Conservation (phyloP, 176 grass and related monocot species). For the Carex scoparia region DNA sequence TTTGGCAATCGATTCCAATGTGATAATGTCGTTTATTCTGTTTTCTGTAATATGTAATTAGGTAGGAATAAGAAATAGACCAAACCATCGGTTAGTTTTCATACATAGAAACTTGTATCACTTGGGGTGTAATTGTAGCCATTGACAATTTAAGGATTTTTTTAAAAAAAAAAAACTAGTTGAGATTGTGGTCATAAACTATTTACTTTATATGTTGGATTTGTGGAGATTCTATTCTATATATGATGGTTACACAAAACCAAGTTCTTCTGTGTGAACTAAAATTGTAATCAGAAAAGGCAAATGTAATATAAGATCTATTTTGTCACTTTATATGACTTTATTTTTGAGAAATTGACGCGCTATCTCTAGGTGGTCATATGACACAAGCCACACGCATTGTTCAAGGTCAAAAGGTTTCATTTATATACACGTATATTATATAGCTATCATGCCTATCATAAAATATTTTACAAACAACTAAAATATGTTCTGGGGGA, state of each 20-base stretch:
- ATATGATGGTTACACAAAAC: not conserved
- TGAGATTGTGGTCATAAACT: conserved; percentile 1
- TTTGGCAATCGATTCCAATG: not conserved
- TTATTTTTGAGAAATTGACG: not conserved
- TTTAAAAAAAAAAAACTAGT: not conserved
- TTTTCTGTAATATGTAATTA: not conserved
- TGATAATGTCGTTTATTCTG: not conserved
- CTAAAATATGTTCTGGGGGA: not conserved
- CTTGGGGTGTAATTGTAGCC: not conserved
- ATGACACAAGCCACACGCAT: not conserved
- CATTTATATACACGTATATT: not conserved
- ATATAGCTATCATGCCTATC: not conserved
- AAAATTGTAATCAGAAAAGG: not conserved
- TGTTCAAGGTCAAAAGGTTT: not conserved
- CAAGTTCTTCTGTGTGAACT: not conserved
- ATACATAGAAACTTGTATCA: not conserved
- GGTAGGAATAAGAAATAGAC: not conserved
- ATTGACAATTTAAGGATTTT: not conserved
- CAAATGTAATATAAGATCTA: not conserved
- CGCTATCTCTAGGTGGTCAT: conserved; percentile 2
- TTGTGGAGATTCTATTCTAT: not conserved
- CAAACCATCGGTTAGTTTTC: not conserved
- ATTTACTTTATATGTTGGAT: not conserved
- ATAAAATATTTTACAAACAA: not conserved
- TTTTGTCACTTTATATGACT: not conserved